These are phyloP conservation scores for Plantago major DNA, from an alignment of 257 asterid species.

Conservation along the genomic window DNA sequence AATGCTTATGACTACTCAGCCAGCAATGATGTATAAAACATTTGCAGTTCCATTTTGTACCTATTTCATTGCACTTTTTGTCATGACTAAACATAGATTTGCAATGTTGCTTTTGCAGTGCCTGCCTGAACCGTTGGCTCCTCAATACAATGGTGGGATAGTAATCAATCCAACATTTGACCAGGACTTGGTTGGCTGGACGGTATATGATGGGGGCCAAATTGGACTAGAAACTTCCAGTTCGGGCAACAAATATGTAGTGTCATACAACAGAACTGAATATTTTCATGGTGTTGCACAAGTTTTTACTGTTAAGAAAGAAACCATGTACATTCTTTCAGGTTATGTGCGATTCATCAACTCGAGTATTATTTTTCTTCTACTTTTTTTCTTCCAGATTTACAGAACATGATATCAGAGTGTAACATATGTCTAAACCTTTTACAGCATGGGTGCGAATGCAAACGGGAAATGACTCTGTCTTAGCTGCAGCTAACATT, in stretches of 20 bases:
- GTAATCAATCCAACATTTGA: conserved; percentile 28
- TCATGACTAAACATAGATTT: no score
- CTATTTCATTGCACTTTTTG: no score
- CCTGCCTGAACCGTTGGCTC: conserved; percentile 28
- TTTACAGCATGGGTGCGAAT: conserved; percentile 51
- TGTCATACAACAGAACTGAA: conserved; percentile 25
- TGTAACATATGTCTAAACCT: not conserved
- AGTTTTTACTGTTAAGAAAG: conserved; percentile 23
- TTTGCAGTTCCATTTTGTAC: not conserved
- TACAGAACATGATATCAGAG: not conserved
- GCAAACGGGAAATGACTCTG: conserved; percentile 23
- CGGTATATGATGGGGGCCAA: conserved; percentile 22
- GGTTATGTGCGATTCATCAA: conserved; percentile 22
- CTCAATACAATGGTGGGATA: conserved; percentile 44
- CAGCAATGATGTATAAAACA: conserved; percentile 28
- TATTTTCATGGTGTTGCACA: conserved; percentile 25
- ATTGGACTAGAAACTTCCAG: conserved; percentile 17
- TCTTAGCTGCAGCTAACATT: conserved; percentile 24
- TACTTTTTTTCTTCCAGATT: not conserved
- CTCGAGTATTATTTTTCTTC: no score
- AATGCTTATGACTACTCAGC: conserved; percentile 35
- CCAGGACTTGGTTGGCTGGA: conserved; percentile 28
- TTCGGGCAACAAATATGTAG: conserved; percentile 30
- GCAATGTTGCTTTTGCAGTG: conserved; percentile 28
- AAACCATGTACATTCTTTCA: conserved; percentile 33